Evolutionary conservation across 495 filamentous ascomycete genomes (phyloP).

Genomic region (Clavariopsis aquatica): DNA sequence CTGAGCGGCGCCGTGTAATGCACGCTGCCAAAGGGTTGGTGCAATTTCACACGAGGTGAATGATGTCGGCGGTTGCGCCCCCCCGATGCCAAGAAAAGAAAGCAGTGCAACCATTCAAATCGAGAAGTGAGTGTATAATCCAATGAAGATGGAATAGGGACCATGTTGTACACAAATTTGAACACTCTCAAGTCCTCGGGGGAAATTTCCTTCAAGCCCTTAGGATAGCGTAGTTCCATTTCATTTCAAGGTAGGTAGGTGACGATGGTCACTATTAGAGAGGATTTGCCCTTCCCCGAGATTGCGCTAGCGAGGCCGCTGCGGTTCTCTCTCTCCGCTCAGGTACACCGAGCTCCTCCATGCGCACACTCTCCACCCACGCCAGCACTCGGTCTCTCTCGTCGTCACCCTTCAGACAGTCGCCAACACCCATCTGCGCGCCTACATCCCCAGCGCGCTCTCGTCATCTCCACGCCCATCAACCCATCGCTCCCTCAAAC

Average conservation of each 20-base stretch:
- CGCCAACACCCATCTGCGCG: background rate
- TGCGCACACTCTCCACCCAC: constrained; percentile 22
- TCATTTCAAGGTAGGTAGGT: no score
- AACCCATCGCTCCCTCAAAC: background rate
- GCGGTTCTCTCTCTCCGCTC: background rate
- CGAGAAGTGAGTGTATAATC: no score
- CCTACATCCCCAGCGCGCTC: background rate
- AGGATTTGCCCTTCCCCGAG: background rate
- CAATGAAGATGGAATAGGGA: no score
- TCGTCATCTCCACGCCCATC: background rate
- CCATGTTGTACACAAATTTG: no score
- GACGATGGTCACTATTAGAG: no score
- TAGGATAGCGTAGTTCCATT: no score
- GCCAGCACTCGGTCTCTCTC: background rate
- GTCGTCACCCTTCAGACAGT: background rate
- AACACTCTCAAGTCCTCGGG: no score
- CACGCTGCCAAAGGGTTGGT: background rate
- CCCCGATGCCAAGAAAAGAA: background rate
- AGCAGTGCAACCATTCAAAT: background rate
- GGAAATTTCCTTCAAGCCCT: no score
- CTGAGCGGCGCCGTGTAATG: background rate
- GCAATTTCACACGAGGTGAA: background rate
- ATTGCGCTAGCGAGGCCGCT: background rate
- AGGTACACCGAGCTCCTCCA: constrained; percentile 1
- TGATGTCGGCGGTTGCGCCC: background rate